A percentile compares a stretch with the other conserved stretches of the same genome.
These are phyloP conservation scores for Claviceps capensis DNA, from an alignment of 2,329 filamentous ascomycete genomes.

Conservation along the genomic window DNA sequence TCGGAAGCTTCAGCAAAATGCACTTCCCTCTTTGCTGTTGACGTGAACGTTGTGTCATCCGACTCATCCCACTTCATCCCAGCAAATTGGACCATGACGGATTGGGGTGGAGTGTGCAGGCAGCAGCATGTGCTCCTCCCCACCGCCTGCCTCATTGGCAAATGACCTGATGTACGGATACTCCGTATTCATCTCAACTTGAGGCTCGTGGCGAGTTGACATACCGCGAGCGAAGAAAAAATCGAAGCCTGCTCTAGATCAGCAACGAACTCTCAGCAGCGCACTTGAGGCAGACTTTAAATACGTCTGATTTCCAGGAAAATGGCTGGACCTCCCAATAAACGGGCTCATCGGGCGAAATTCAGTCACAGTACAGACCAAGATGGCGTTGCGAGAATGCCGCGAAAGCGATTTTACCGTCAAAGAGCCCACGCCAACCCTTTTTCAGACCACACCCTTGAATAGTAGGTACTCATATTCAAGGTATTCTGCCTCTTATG, in stretches of 20 bases:
- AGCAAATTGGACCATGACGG: not conserved
- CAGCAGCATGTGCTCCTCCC: not conserved
- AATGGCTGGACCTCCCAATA: constrained; percentile 28
- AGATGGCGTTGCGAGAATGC: constrained; percentile 47
- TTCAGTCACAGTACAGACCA: constrained; percentile 44
- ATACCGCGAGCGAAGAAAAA: not conserved
- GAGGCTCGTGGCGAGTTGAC: not conserved
- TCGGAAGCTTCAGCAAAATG: not conserved
- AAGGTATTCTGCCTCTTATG: constrained; percentile 2
- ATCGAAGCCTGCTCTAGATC: not conserved
- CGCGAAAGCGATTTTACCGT: constrained; percentile 91
- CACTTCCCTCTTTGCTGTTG: not conserved
- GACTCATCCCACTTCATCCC: no score
- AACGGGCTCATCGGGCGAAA: constrained; percentile 51
- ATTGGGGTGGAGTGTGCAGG: not conserved
- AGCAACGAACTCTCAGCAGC: not conserved
- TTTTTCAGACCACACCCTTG: constrained; percentile 84
- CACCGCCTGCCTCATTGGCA: constrained; percentile 8
- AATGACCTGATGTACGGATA: no score
- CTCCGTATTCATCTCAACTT: not conserved
- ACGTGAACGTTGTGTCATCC: no score
- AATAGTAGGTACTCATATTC: constrained; percentile 49
- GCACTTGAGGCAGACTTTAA: not conserved
- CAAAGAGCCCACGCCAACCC: constrained; percentile 96
- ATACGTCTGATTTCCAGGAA: not conserved